Evolutionary conservation across 2,329 filamentous ascomycete species (phyloP).

Genomic region (Pseudogymnoascus verrucosus): DNA sequence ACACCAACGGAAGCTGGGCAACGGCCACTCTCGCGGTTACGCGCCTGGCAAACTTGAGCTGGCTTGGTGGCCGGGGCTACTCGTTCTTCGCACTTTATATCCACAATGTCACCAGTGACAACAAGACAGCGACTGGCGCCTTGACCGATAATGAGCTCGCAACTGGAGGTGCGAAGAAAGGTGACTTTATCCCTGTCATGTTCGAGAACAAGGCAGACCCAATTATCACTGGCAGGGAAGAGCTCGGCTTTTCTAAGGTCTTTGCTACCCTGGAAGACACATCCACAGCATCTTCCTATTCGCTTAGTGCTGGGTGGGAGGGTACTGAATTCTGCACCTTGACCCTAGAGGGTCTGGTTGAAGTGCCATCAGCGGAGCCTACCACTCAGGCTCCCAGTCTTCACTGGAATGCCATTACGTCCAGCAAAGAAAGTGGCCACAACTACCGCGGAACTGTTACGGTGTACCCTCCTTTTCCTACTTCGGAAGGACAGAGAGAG

Average conservation of each 20-base stretch:
- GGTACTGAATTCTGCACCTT: slow-evolving; percentile 16
- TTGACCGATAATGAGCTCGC: slow-evolving; percentile 41
- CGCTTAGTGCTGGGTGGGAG: slow-evolving; percentile 18
- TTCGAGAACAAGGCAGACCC: slow-evolving; percentile 50
- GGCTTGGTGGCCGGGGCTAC: slow-evolving; percentile 54
- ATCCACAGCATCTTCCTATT: slow-evolving; percentile 6
- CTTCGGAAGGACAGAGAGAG: slow-evolving; percentile 8
- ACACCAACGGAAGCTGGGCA: slow-evolving; percentile 22
- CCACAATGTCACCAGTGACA: slow-evolving; percentile 44
- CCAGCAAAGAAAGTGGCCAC: background rate
- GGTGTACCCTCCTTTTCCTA: background rate
- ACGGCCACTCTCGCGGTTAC: slow-evolving; percentile 33
- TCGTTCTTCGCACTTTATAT: slow-evolving; percentile 50
- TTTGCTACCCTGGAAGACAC: slow-evolving; percentile 25
- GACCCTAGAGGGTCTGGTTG: slow-evolving; percentile 9
- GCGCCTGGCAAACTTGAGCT: slow-evolving; percentile 43
- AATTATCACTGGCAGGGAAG: slow-evolving; percentile 47
- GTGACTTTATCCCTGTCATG: slow-evolving; percentile 43
- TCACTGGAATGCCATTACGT: slow-evolving; percentile 1
- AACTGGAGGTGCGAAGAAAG: slow-evolving; percentile 26
- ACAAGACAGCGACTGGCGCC: slow-evolving; percentile 35
- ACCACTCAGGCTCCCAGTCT: background rate
- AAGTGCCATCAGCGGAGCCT: background rate
- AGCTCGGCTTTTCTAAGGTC: slow-evolving; percentile 48
- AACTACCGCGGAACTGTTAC: background rate